Conservation (phyloP, 805 yeast species). For the Starmerella gropengiesseri region DNA sequence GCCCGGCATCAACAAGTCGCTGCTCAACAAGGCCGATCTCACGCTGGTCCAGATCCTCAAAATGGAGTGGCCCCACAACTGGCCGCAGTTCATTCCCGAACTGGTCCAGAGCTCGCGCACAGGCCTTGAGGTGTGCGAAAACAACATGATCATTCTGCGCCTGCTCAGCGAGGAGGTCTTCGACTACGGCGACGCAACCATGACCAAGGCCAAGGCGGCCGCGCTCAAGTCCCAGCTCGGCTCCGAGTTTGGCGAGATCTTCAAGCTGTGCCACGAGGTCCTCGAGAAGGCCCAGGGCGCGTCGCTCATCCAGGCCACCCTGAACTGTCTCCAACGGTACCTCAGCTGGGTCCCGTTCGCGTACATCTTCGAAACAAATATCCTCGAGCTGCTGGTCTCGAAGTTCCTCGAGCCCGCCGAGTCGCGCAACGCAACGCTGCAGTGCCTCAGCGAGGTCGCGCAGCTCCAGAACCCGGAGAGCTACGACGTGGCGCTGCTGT, state of each 20-base stretch:
- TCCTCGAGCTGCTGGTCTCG: conserved; percentile 57
- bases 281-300: conserved; percentile 81
- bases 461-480: conserved; percentile 45
- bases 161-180: conserved; percentile 90
- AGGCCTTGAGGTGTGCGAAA: conserved; percentile 89
- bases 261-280: conserved; percentile 85
- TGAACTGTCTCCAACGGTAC: conserved; percentile 71
- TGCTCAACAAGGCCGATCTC: conserved; percentile 85
- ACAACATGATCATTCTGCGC: conserved; percentile 86
- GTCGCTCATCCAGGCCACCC: conserved; percentile 70
- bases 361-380: conserved; percentile 78
- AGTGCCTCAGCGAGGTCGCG: conserved; percentile 87
- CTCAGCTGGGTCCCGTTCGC: conserved; percentile 91
- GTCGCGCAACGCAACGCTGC: conserved; percentile 73
- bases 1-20: conserved; percentile 61
- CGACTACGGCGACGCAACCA: conserved; percentile 87
- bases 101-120: conserved; percentile 74
- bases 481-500: conserved; percentile 46
- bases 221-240: conserved; percentile 73
- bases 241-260: conserved; percentile 85
- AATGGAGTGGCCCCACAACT: conserved; percentile 98
- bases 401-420: conserved; percentile 70
- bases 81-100: conserved; percentile 97
- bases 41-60: conserved; percentile 88
- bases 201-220: conserved; percentile 91